Evolutionary conservation across 768 basidiomycete genomes (phyloP), one percentile per base, ranked within the genome.

Genomic region (Lenzites betulinus): DNA sequence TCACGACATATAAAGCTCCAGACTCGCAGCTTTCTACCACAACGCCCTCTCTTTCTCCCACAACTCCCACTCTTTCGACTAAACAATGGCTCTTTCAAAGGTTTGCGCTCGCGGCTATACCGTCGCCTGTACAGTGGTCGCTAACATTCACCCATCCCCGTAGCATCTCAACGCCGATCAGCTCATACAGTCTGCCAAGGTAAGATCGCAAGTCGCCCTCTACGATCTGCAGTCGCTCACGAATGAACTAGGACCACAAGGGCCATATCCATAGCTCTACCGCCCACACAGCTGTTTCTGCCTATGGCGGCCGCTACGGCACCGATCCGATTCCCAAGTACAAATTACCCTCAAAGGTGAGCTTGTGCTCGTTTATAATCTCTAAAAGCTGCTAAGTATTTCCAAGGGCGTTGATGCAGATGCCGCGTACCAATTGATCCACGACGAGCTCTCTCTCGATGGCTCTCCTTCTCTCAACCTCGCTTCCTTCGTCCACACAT

Each of bases 291-390:
- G 44, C 79, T 11, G 58, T 67, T 0, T 81, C 82, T 58, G 71
- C 82, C 0, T 89, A 88, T 61, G 85, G 83, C 23, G 82, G 80
- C 20, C 83, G 86, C 44, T 90, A 90, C 69, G 81, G 81, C 16
- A 86, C 87, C n/a, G 70, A 68, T n/a, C 79, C 87, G 20, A 74
- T 92, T 53, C 89, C 90, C 16, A 92, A 90, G 70, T 92, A 81
- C 72, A 77, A 77, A 57, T 68, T 92, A 9, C 82, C 89, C 0
- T 75, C 77, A 39, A 85, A 81, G 73, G 85, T 81, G 58, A 12
- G 60, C 33, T n/a, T n/a, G 18, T 3, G 15, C 25, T 26, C 28
- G 22, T 16, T 38, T 41, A 1, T 22, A 43, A 41, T 16, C 18
- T 35, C 46, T 13, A 25, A 20, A 6, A 48, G 13, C 50, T 13